These are phyloP conservation scores for Dryadomyces quercivorus DNA, from an alignment of 2,329 filamentous ascomycete species.

Conservation along the genomic window DNA sequence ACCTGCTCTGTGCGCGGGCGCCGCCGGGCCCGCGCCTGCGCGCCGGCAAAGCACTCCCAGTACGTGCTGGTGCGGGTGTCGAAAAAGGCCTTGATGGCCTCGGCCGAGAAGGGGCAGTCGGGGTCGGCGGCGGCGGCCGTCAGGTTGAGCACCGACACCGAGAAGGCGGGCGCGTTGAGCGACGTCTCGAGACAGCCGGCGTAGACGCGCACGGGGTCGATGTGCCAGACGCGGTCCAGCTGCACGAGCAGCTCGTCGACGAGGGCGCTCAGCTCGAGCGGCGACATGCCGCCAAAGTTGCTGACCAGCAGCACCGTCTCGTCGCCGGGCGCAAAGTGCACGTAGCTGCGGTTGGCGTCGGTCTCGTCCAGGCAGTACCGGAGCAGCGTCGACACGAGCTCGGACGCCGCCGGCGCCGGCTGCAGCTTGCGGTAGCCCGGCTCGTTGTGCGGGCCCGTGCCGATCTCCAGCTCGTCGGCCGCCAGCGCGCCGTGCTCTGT, in stretches of 20 bases:
- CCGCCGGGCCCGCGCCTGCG: slow-evolving; percentile 26
- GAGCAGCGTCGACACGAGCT: slow-evolving; percentile 45
- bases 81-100: slow-evolving; percentile 49
- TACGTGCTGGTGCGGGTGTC: slow-evolving; percentile 48
- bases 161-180: slow-evolving; percentile 60
- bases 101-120: slow-evolving; percentile 30
- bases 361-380: slow-evolving; percentile 45
- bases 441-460: slow-evolving; percentile 56
- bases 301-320: slow-evolving; percentile 42
- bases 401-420: slow-evolving; percentile 34
- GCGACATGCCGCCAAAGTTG: slow-evolving; percentile 48
- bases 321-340: slow-evolving; percentile 32
- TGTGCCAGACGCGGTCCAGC: slow-evolving; percentile 31
- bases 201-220: slow-evolving; percentile 41
- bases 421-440: slow-evolving; percentile 46
- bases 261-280: slow-evolving; percentile 42
- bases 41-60: slow-evolving; percentile 40
- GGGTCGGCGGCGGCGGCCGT: slow-evolving; percentile 30
- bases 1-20: slow-evolving; percentile 33
- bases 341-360: slow-evolving; percentile 36
- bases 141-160: slow-evolving; percentile 52
- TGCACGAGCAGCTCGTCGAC: slow-evolving; percentile 41
- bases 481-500: slow-evolving; percentile 34
- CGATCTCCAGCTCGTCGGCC: slow-evolving; percentile 45
- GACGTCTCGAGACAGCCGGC: slow-evolving; percentile 58